Evolutionary conservation across 192 early-diverging fungal species (phyloP).

Genomic region (Coemansia interrupta): DNA sequence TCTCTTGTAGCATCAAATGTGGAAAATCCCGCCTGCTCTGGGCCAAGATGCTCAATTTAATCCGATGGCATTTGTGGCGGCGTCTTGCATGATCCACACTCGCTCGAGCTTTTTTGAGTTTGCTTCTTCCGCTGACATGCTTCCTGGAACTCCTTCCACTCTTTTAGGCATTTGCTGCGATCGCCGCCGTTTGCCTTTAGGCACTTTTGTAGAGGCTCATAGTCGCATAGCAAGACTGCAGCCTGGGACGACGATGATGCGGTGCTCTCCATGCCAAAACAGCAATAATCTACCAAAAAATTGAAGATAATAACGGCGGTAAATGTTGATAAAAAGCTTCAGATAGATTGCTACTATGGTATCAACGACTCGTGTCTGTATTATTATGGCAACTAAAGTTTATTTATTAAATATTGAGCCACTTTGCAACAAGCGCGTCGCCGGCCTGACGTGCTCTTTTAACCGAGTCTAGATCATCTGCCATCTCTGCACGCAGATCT

Average conservation of each 20-base stretch:
- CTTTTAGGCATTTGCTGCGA: conserved; percentile 58
- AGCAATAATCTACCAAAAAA: background rate
- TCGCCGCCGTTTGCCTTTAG: conserved; percentile 58
- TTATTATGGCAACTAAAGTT: too few relatives aligned
- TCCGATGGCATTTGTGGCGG: conserved; percentile 2
- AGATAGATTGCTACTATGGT: too few relatives aligned
- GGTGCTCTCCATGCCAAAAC: too few relatives aligned
- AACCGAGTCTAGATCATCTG: conserved; percentile 17
- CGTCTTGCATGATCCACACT: conserved; percentile 25
- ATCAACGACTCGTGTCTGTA: too few relatives aligned
- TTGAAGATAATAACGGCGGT: background rate
- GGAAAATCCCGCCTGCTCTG: background rate
- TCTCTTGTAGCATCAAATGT: background rate
- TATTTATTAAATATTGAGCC: conserved; percentile 1
- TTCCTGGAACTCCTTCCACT: conserved; percentile 61
- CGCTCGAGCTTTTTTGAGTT: background rate
- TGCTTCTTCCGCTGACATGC: conserved; percentile 56
- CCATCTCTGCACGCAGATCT: conserved; percentile 7
- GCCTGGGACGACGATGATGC: background rate
- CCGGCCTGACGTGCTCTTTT: conserved; percentile 14
- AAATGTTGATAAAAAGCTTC: background rate
- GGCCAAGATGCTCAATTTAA: too few relatives aligned
- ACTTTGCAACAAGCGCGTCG: conserved; percentile 15
- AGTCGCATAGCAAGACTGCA: conserved; percentile 45
- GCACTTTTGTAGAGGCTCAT: conserved; percentile 59